Conservation (phyloP, 2,329 filamentous ascomycete genomes). For the Emergomyces orientalis region DNA sequence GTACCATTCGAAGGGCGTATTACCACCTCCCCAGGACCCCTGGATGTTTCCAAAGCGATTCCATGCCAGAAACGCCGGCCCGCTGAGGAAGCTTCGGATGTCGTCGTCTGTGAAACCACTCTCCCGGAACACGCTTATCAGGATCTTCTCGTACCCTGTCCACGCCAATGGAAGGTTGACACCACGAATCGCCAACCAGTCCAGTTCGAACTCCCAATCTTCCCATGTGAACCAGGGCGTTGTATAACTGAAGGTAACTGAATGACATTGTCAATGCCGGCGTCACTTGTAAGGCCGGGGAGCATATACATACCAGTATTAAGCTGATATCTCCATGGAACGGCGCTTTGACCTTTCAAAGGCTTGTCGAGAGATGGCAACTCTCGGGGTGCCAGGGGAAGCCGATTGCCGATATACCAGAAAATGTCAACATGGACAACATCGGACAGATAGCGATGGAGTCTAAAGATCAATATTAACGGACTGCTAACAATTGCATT, state of each 20-base stretch:
- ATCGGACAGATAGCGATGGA: not conserved
- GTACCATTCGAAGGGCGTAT: slow-evolving; percentile 37
- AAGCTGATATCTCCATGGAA: not conserved
- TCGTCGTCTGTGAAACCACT: slow-evolving; percentile 38
- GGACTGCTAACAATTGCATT: not conserved
- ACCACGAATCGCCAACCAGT: slow-evolving; percentile 46
- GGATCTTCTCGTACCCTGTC: slow-evolving; percentile 45
- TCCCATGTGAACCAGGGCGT: slow-evolving; percentile 45
- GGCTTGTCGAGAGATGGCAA: not conserved
- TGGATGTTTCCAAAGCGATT: not conserved
- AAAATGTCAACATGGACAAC: not conserved
- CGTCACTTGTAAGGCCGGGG: not conserved
- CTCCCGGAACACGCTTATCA: slow-evolving; percentile 41
- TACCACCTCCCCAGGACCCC: slow-evolving; percentile 25
- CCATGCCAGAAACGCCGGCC: not conserved
- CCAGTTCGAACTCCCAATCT: slow-evolving; percentile 46
- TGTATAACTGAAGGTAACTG: slow-evolving; percentile 46
- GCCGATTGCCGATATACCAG: not conserved
- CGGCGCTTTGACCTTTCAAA: not conserved
- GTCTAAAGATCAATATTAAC: not conserved
- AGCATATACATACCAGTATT: not conserved
- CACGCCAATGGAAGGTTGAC: slow-evolving; percentile 46
- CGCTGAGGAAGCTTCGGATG: slow-evolving; percentile 37
- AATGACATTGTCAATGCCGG: slow-evolving; percentile 37
- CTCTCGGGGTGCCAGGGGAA: not conserved